Conservation (phyloP, 1,284 basidiomycete genomes). For the Ustilago sp. region DNA sequence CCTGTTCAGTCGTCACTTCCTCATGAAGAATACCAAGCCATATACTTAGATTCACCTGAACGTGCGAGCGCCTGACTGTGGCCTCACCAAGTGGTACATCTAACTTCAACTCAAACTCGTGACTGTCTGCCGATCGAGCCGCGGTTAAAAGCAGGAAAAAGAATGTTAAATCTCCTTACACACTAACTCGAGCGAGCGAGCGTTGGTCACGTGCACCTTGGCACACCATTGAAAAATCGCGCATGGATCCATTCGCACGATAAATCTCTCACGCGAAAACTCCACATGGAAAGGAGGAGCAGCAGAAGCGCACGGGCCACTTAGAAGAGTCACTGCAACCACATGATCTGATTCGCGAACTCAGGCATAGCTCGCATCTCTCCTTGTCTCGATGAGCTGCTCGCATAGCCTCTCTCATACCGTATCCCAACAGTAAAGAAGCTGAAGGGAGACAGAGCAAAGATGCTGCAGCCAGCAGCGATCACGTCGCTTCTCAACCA, state of each 20-base stretch:
- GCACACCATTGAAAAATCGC: too few species aligned
- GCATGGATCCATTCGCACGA: not conserved
- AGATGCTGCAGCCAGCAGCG: conserved; percentile 44
- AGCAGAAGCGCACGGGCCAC: not conserved
- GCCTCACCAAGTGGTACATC: too few species aligned
- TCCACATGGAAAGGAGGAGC: conserved; percentile 1
- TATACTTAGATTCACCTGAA: too few species aligned
- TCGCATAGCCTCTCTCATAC: too few species aligned
- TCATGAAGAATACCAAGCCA: too few species aligned
- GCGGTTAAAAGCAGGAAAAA: not conserved
- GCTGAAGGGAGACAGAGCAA: not conserved
- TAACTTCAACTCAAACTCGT: too few species aligned
- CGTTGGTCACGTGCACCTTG: too few species aligned
- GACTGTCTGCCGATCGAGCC: not conserved
- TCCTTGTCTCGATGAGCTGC: too few species aligned
- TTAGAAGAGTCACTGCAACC: not conserved
- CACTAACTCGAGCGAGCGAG: not conserved
- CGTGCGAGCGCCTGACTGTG: too few species aligned
- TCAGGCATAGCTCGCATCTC: too few species aligned
- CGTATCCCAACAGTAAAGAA: not conserved
- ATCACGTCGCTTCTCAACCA: conserved; percentile 39
- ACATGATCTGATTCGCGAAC: not conserved
- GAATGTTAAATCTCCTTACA: not conserved
- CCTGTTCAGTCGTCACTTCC: too few species aligned
- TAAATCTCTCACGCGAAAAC: not conserved